Conservation (phyloP, 2,329 filamentous ascomycete species). For the Colletotrichum siamense region DNA sequence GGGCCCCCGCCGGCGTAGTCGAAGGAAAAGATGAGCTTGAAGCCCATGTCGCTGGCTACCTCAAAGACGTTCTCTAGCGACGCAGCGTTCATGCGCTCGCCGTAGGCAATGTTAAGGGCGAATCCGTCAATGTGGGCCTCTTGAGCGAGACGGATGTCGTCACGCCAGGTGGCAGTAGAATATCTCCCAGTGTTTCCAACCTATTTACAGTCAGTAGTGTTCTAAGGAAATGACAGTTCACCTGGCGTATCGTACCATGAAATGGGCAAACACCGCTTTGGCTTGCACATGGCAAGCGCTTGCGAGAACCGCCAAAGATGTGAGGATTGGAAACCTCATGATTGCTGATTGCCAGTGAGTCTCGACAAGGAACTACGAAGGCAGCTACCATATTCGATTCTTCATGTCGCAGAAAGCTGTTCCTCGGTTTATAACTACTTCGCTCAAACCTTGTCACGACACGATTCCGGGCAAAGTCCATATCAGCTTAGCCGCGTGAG, state of each 20-base stretch:
- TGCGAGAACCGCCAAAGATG: not conserved
- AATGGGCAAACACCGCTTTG: not conserved
- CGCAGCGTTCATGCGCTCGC: slow-evolving; percentile 13
- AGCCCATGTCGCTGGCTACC: not conserved
- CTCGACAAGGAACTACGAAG: not conserved
- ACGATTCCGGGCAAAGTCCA: not conserved
- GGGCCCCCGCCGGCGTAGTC: not conserved
- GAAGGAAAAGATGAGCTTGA: slow-evolving; percentile 9
- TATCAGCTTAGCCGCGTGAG: not conserved
- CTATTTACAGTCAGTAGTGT: not conserved
- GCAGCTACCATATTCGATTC: fast-evolving
- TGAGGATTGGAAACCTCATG: not conserved
- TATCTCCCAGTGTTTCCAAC: not conserved
- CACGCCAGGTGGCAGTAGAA: slow-evolving; percentile 34
- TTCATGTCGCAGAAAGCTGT: not conserved
- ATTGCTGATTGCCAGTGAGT: not conserved
- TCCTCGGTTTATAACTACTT: not conserved
- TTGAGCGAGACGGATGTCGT: slow-evolving; percentile 7
- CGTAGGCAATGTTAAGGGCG: slow-evolving; percentile 9
- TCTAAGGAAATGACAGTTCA: fast-evolving
- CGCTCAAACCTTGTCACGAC: not conserved
- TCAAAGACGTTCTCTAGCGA: not conserved
- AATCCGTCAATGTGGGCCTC: slow-evolving; percentile 17
- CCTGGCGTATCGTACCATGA: not conserved
- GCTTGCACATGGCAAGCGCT: not conserved